A percentile compares a stretch with the other conserved stretches of the same genome.
These are phyloP conservation scores for Dactylellina parvicollis DNA, from an alignment of 2,329 filamentous ascomycete species.

Conservation along the genomic window DNA sequence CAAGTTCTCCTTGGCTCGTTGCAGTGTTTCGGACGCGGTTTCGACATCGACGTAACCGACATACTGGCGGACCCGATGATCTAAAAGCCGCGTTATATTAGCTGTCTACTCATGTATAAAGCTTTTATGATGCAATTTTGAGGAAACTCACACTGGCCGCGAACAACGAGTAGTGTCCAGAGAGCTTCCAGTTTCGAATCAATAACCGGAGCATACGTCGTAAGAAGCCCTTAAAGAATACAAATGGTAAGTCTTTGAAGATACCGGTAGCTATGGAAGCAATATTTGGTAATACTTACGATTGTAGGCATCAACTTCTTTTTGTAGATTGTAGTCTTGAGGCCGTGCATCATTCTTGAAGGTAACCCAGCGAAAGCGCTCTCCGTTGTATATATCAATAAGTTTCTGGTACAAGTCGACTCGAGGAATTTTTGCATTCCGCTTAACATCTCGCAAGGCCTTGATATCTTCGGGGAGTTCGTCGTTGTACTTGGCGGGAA, in stretches of 20 bases:
- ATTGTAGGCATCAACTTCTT: neutral
- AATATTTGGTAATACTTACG: no score
- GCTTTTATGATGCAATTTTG: no score
- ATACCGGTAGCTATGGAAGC: no score
- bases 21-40: conserved; percentile 2
- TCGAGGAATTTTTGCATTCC: neutral
- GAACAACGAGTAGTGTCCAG: neutral
- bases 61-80: conserved; percentile 7
- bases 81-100: no score
- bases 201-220: neutral
- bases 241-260: no score
- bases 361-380: conserved; percentile 1
- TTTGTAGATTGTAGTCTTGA: neutral
- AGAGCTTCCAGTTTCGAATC: neutral
- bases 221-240: no score
- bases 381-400: neutral
- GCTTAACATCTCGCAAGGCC: neutral
- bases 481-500: neutral
- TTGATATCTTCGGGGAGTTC: neutral
- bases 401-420: conserved; percentile 16
- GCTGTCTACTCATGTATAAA: no score
- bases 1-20: conserved; percentile 2
- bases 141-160: neutral
- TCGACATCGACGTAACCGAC: neutral
- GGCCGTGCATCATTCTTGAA: neutral